Base-by-base conservation (phyloP, 371 early-diverging fungal genomes). In the Mycotypha africana region DNA sequence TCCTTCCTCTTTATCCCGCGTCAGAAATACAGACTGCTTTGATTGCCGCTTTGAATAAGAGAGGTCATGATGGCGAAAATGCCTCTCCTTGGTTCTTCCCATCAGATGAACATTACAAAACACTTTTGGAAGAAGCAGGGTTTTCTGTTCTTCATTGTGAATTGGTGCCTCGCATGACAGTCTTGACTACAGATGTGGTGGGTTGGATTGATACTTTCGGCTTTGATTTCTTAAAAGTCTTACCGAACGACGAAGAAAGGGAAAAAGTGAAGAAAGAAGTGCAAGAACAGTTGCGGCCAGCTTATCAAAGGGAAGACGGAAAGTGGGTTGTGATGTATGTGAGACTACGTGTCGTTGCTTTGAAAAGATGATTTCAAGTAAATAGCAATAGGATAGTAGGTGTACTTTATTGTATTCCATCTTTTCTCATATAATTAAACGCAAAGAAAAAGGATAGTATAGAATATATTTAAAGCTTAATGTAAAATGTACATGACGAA, bases 201-300 rank as follows among this genome's bases (percentile, higher is more conserved):
- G 84, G 85, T 2, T 88, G 85, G 85, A 60, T 85, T n/a, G 72
- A 74, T 17, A 84, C 86, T 1, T 85, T 88, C 72, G 84, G 77
- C 0, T 74, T 76, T 28, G 21, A 53, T 26, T 79, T 82, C 51
- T 45, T 82, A 31, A 49, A 65, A 16, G 60, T 53, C 7, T 58
- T 82, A 20, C 15, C 37, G 11, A 45, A 56, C 4, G 70, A 60
- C 17, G 40, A 65, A 16, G 79, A 78, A 25, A 62, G 64, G 4
- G 34, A 56, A 21, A 49, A 60, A 19, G 50, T 65, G 11, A 55
- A 70, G 4, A 39, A 58, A 1, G 85, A 81, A 62, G 67, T 84
- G 0, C 73, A 70, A 23, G 69, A 70, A 22, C 56, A 79, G 22
- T 50, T 79, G 26, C 44, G 54, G 17, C 70, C 70, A 10, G 49